phyloP scores from a whole-genome alignment of 805 yeast species.

The Danielia oregonensis region DNA sequence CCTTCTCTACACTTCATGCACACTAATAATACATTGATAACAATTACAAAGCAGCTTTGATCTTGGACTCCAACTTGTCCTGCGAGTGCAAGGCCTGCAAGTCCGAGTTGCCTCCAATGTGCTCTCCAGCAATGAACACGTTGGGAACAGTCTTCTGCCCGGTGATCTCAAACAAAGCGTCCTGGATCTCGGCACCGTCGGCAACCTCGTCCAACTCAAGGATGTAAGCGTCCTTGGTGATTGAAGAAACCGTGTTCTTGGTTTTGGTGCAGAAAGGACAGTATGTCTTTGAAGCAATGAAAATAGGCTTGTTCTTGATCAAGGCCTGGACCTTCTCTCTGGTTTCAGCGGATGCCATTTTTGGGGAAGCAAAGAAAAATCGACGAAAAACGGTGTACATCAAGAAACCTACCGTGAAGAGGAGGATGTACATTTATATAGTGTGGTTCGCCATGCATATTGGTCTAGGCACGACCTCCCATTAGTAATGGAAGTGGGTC shows the following conservation, averaged over 20 bases:
- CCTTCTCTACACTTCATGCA: too few relatives aligned
- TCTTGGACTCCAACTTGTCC: constrained; percentile 51
- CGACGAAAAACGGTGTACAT: constrained; percentile 11
- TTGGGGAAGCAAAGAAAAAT: constrained; percentile 22
- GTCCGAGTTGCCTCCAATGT: constrained; percentile 94
- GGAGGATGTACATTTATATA: neutral
- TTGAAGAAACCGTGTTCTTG: constrained; percentile 16
- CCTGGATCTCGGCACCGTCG: constrained; percentile 28
- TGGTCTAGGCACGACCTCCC: too few relatives aligned
- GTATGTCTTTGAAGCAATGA: constrained; percentile 55
- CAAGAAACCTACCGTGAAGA: constrained; percentile 2
- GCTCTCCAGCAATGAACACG: constrained; percentile 84
- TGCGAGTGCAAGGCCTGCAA: constrained; percentile 64
- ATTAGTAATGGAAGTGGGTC: neutral
- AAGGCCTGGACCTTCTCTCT: constrained; percentile 56
- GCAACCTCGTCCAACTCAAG: constrained; percentile 25
- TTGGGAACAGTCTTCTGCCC: constrained; percentile 95
- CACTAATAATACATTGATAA: too few relatives aligned
- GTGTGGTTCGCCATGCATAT: neutral
- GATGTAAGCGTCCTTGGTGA: constrained; percentile 40
- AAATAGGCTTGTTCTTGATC: constrained; percentile 62
- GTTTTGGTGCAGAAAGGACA: constrained; percentile 29
- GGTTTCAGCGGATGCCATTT: constrained; percentile 58
- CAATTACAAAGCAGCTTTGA: constrained; percentile 19
- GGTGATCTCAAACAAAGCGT: constrained; percentile 48